Percentiles rank a stretch among this genome's conserved stretches.
phyloP scores from a whole-genome alignment of 805 yeast genomes.

The Kregervanrija pseudodelftensis region DNA sequence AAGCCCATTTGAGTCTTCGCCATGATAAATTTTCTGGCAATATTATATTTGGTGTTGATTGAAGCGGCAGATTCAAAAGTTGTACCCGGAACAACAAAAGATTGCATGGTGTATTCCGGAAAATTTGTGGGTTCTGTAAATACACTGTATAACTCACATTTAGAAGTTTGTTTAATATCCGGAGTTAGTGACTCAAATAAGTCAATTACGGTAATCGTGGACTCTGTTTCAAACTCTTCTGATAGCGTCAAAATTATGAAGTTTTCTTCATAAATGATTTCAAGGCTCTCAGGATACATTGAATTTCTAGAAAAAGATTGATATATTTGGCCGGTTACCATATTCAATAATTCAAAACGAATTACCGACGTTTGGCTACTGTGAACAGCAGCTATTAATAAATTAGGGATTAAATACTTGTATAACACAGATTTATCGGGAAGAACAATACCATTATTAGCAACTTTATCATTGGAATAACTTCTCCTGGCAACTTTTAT shows the following conservation, averaged over 20 bases:
- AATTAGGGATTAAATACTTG: slow-evolving; percentile 75
- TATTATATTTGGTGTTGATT: slow-evolving; percentile 56
- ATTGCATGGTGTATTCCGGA: slow-evolving; percentile 46
- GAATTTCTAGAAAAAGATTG: slow-evolving; percentile 31
- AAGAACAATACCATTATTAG: slow-evolving; percentile 61
- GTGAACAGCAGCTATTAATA: slow-evolving; percentile 42
- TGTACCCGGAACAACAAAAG: slow-evolving; percentile 58
- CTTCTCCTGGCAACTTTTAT: slow-evolving; percentile 34
- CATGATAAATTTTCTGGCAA: slow-evolving; percentile 61
- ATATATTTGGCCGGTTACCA: slow-evolving; percentile 57
- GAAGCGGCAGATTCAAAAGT: slow-evolving; percentile 42
- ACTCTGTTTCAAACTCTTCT: slow-evolving; percentile 38
- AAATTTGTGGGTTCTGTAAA: slow-evolving; percentile 15
- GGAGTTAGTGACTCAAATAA: slow-evolving; percentile 62
- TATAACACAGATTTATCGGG: slow-evolving; percentile 70
- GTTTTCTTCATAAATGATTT: slow-evolving; percentile 68
- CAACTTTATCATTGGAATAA: slow-evolving; percentile 32
- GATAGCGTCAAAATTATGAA: slow-evolving; percentile 70
- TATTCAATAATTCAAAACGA: slow-evolving; percentile 52
- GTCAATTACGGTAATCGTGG: slow-evolving; percentile 57
- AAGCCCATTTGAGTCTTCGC: slow-evolving; percentile 54
- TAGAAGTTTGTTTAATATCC: slow-evolving; percentile 32
- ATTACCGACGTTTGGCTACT: slow-evolving; percentile 26
- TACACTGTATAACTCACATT: slow-evolving; percentile 12
- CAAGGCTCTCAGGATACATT: slow-evolving; percentile 24